phyloP scores from a whole-genome alignment of 2,329 filamentous ascomycete species.

The Botryosphaeria agaves region DNA sequence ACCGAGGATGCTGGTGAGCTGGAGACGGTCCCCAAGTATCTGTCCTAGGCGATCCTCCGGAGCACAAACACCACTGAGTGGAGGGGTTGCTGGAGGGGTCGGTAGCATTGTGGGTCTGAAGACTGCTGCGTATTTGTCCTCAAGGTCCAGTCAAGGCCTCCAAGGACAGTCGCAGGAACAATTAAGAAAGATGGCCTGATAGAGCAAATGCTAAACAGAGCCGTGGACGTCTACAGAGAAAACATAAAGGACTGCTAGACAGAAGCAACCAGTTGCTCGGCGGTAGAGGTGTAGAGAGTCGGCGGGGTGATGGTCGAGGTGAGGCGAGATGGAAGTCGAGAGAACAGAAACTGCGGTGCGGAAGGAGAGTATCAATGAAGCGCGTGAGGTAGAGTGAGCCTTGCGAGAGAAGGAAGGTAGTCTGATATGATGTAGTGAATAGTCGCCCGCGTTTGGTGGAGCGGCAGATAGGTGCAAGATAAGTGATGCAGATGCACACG shows the following conservation, averaged over 20 bases:
- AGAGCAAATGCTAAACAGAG: neutral
- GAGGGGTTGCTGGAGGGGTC: conserved; percentile 32
- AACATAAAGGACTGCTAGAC: neutral
- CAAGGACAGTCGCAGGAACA: neutral
- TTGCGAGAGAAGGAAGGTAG: neutral
- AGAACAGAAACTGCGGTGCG: too few species aligned
- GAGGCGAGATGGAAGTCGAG: neutral
- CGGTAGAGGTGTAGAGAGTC: neutral
- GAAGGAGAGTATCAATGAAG: too few species aligned
- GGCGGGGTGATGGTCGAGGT: neutral
- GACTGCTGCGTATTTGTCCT: conserved; percentile 12
- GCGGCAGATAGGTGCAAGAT: neutral
- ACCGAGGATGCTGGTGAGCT: conserved; percentile 72
- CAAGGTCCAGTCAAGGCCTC: conserved; percentile 23
- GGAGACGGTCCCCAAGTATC: conserved; percentile 64
- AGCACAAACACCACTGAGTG: conserved; percentile 22
- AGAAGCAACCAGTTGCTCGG: neutral
- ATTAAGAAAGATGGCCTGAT: neutral
- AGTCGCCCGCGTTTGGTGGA: neutral
- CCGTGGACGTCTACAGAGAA: neutral
- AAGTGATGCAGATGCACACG: neutral
- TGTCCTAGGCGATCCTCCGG: conserved; percentile 79
- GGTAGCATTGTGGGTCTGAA: conserved; percentile 25
- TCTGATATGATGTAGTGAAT: neutral
- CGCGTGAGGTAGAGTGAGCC: neutral